Conservation (phyloP, 371 early-diverging fungal species). For the Lichtheimia corymbifera region DNA sequence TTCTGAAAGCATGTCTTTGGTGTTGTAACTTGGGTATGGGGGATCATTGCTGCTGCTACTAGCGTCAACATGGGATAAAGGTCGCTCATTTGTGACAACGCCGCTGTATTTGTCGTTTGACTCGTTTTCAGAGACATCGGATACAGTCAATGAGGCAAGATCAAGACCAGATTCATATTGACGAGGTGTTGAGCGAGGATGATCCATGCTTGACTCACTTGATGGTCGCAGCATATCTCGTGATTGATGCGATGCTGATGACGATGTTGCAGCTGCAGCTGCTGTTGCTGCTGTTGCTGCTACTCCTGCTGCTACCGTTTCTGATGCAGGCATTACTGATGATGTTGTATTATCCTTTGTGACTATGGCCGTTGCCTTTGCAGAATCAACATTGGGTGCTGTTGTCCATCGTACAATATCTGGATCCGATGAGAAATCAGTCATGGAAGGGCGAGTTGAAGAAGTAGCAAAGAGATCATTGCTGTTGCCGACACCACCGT, state of each 20-base stretch:
- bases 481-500: background rate
- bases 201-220: background rate
- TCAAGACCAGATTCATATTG: conserved; percentile 16
- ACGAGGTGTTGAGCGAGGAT: background rate
- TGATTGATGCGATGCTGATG: background rate
- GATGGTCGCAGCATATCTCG: background rate
- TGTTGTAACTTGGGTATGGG: no score
- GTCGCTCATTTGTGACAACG: conserved; percentile 7
- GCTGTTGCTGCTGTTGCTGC: conserved; percentile 4
- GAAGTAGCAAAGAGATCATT: conserved; percentile 9
- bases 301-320: conserved; percentile 2
- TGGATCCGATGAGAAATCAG: conserved; percentile 33
- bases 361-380: conserved; percentile 10
- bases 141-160: conserved; percentile 9
- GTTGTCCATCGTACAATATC: conserved; percentile 41
- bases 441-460: conserved; percentile 10
- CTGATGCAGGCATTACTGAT: background rate
- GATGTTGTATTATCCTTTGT: background rate
- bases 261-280: background rate
- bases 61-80: background rate
- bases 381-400: conserved; percentile 13
- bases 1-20: background rate
- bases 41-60: no score
- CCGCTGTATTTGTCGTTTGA: conserved; percentile 7
- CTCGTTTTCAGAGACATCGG: conserved; percentile 6